Evolutionary conservation across 805 yeast genomes (phyloP).

Genomic region (Cyberlindnera sargentensis): DNA sequence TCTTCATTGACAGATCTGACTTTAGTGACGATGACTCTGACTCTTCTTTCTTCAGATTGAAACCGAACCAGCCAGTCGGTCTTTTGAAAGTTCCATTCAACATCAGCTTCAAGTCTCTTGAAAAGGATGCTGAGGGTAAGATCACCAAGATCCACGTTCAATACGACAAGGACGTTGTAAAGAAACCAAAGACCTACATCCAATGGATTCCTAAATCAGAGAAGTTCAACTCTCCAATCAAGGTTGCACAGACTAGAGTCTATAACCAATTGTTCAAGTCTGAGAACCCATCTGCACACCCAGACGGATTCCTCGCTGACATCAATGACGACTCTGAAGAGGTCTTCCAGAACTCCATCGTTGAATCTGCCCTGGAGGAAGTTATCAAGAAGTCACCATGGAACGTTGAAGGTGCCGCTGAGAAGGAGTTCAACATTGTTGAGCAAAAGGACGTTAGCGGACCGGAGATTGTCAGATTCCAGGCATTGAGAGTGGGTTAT

Average conservation of each 20-base stretch:
- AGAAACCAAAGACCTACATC: slow-evolving; percentile 83
- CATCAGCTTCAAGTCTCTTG: slow-evolving; percentile 62
- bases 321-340: slow-evolving; percentile 76
- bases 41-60: slow-evolving; percentile 82
- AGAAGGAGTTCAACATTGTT: slow-evolving; percentile 58
- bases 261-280: slow-evolving; percentile 84
- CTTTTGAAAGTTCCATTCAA: slow-evolving; percentile 85
- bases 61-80: slow-evolving; percentile 94
- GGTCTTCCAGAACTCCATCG: slow-evolving; percentile 53
- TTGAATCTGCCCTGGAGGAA: slow-evolving; percentile 72
- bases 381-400: slow-evolving; percentile 69
- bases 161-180: slow-evolving; percentile 58
- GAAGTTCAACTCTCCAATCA: slow-evolving; percentile 55
- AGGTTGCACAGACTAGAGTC: slow-evolving; percentile 70
- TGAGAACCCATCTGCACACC: slow-evolving; percentile 85
- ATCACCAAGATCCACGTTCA: slow-evolving; percentile 68
- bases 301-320: slow-evolving; percentile 83
- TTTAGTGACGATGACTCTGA: slow-evolving; percentile 56
- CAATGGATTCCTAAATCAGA: slow-evolving; percentile 88
- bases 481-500: slow-evolving; percentile 94
- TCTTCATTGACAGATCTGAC: slow-evolving; percentile 86
- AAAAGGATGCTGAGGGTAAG: slow-evolving; percentile 53
- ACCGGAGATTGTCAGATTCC: slow-evolving; percentile 90
- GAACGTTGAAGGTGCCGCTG: slow-evolving; percentile 48
- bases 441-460: slow-evolving; percentile 53